Evolutionary conservation across 768 basidiomycete species (phyloP).

Genomic region (Podaxis sp.): DNA sequence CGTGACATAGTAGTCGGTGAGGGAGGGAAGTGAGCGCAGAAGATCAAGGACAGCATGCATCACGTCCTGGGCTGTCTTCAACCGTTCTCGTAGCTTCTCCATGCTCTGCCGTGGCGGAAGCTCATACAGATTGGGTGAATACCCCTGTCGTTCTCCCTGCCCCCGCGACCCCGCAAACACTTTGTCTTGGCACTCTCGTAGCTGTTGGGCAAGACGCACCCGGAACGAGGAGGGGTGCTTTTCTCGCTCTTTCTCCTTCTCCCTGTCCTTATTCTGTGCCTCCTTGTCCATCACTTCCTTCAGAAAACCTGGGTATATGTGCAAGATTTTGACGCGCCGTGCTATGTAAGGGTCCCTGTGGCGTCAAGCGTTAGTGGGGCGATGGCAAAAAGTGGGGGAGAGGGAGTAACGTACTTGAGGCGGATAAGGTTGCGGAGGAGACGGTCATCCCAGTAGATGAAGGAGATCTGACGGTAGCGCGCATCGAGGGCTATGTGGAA

Average conservation of each 20-base stretch:
- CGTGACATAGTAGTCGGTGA: slow-evolving; percentile 50
- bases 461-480: slow-evolving; percentile 48
- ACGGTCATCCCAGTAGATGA: slow-evolving; percentile 45
- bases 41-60: slow-evolving; percentile 41
- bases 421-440: slow-evolving; percentile 42
- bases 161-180: background rate
- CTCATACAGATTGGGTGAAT: slow-evolving; percentile 33
- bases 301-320: slow-evolving; percentile 50
- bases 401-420: slow-evolving; percentile 32
- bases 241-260: slow-evolving; percentile 1
- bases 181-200: background rate
- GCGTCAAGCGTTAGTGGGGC: background rate
- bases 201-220: slow-evolving; percentile 8
- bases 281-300: slow-evolving; percentile 37
- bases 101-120: slow-evolving; percentile 15
- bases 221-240: background rate
- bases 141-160: slow-evolving; percentile 15
- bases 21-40: slow-evolving; percentile 41
- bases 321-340: slow-evolving; percentile 45
- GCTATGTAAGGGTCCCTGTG: slow-evolving; percentile 48
- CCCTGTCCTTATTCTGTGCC: slow-evolving; percentile 11
- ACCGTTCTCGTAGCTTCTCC: slow-evolving; percentile 6
- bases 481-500: slow-evolving; percentile 44
- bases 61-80: slow-evolving; percentile 31
- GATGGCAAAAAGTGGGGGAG: background rate